These are phyloP conservation scores for Phanerochaete sordida DNA, from an alignment of 768 basidiomycete species.

Conservation along the genomic window DNA sequence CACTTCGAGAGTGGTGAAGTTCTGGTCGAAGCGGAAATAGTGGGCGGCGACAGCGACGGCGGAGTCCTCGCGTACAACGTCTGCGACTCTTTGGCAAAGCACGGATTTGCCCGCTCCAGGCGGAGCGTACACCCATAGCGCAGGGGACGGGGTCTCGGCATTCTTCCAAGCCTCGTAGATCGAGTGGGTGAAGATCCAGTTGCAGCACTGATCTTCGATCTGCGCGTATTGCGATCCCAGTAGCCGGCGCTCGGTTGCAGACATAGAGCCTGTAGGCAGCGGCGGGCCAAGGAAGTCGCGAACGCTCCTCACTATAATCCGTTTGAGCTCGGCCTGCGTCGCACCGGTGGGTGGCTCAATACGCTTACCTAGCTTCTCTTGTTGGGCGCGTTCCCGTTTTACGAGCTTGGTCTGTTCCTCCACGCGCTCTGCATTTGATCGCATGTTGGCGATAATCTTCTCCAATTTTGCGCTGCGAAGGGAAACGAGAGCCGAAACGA, in stretches of 20 bases:
- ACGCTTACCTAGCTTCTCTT: neutral
- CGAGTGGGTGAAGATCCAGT: neutral
- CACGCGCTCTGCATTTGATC: neutral
- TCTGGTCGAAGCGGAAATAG: constrained; percentile 1
- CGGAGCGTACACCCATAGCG: neutral
- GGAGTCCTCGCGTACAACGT: neutral
- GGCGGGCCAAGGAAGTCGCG: neutral
- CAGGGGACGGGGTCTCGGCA: neutral
- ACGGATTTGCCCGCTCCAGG: neutral
- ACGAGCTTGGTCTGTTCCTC: neutral
- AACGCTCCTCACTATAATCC: neutral
- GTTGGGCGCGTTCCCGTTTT: neutral
- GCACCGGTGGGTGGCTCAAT: neutral
- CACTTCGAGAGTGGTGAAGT: neutral
- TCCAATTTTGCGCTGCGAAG: neutral
- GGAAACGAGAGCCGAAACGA: neutral
- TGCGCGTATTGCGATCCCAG: neutral
- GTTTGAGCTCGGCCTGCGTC: too few relatives aligned
- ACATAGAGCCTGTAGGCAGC: neutral
- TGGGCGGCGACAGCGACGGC: neutral
- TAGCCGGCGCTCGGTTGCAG: neutral
- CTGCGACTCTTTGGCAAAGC: neutral
- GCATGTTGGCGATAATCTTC: neutral
- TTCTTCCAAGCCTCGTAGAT: neutral
- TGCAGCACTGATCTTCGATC: neutral